Evolutionary conservation across 352 stramenopile species (phyloP), one percentile per base, ranked within the genome.

Genomic region (Pythium guiyangense): DNA sequence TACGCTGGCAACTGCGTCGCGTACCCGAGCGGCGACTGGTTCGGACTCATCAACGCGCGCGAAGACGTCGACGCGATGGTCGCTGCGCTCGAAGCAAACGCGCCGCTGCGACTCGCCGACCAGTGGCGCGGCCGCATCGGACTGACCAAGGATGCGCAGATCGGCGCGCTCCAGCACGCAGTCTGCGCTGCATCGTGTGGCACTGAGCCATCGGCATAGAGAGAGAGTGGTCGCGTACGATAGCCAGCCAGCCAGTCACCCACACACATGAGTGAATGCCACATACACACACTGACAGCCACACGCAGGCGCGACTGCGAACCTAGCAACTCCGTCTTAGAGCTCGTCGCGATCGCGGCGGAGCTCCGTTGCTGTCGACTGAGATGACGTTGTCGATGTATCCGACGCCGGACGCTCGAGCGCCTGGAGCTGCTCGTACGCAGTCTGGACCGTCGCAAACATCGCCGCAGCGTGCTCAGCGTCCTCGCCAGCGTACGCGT

Each of bases 11-110:
- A 83, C 49, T 88, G 76, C 52, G 84, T 92, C 61, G 69, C 75
- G 57, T 90, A 92, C 52, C 83, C 83, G 25, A 79, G 70, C 20
- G 79, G 83, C 25, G 76, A 92, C 54, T 92, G 83, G 79, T 92
- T 90, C 52, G 79, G 79, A 2, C 60, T 88, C 1, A 50, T 92
- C 1, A 92, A 92, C 53, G 61, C 74, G 17, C 61, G 77, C 52
- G 57, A 71, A 14, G 81, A 85, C 49, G 77, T 71, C 0, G 62
- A 71, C 31, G 48, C 48, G 1, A 69, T 90, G 39, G 42, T 90
- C 15, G 51, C 69, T 0, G 75, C 76, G 2, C 52, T 86, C 44
- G 65, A 67, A 8, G 64, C 69, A 31, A 40, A 77, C 25, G 57
- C 83, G 42, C 72, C 77, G 25, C 59, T 88, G 50, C 63, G 70